A percentile compares a stretch with the other conserved stretches of the same genome.
phyloP scores from a whole-genome alignment of 805 yeast genomes.

The Wickerhamomyces subpelliculosus region DNA sequence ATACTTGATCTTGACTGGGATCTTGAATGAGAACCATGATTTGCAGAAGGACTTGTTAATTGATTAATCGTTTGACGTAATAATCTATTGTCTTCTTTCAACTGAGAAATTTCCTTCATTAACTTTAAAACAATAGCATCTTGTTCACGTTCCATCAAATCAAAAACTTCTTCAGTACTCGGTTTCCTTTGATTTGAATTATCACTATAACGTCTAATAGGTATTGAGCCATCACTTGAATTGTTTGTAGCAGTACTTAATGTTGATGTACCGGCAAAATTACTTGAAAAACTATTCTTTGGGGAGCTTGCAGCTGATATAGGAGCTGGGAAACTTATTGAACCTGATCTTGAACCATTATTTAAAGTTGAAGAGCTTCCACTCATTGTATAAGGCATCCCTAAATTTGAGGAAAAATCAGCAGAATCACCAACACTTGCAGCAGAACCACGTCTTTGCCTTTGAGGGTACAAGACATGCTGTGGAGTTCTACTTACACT shows the following conservation, averaged over 20 bases:
- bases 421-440: conserved; percentile 9
- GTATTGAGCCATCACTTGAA: background rate
- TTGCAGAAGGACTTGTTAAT: conserved; percentile 8
- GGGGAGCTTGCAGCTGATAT: conserved; percentile 12
- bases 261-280: no score
- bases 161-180: conserved; percentile 43
- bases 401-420: conserved; percentile 15
- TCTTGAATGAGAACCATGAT: conserved; percentile 1
- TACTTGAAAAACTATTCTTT: conserved; percentile 12
- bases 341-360: background rate
- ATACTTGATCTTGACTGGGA: conserved; percentile 6
- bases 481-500: background rate
- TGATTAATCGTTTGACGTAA: conserved; percentile 22
- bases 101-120: conserved; percentile 50
- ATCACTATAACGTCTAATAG: conserved; percentile 16
- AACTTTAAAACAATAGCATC: conserved; percentile 65
- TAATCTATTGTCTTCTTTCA: conserved; percentile 46
- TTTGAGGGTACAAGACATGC: background rate
- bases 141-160: conserved; percentile 65
- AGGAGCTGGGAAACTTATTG: background rate
- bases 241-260: no score
- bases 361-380: conserved; percentile 1
- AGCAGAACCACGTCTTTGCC: conserved; percentile 13
- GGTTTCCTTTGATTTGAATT: conserved; percentile 15
- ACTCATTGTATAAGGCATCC: conserved; percentile 14